Base-by-base conservation (phyloP, 306 rosid species). In the Arachis stenosperma region DNA sequence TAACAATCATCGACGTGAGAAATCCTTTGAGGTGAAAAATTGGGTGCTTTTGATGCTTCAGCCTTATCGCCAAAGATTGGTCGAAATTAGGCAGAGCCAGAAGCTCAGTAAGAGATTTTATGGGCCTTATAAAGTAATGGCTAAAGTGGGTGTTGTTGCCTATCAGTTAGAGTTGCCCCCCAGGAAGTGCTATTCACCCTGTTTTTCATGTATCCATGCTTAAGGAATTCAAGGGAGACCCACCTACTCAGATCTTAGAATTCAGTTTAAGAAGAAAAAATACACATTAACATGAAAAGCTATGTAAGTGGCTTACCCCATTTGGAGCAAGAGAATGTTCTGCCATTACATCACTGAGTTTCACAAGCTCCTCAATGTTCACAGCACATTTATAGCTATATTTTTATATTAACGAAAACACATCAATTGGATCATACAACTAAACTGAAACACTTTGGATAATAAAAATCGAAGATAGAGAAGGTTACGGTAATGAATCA, bases 281-380 rank as follows among this genome's bases (percentile, higher is more conserved):
- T 44, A 8, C 15, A 15, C 27, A 60, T 51, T 51, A 54, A 58
- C 37, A 15, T 63, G 5, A 33, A 60, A 69, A 33, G 37, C 7
- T 9, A 50, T 14, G 54, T 36, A 75, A 3, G 14, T 3, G 39
- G 8, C 79, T 76, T 67, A 93, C 97, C 98, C 98, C 96, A 81
- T 91, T 91, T 50, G 98, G 98, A 72, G 97, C 96, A 77, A 91
- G 95, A 47, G 92, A 82, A 79, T 91, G 97, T 77, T 94, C 92
- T 22, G 6, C 70, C 98, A 91, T 89, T 47, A 89, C 95, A 81
- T 91, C 96, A 73, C 90, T 88, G 43, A 88, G 81, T 78, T 94
- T 94, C 71, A 94, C 77, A 37, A 94, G 88, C 74, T 89, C 95
- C 83, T 90, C 96, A 3, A 91, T 80, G 77, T 94, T 94, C 62